Conservation (phyloP, 371 early-diverging fungal genomes). For the Mucor plumbeus region DNA sequence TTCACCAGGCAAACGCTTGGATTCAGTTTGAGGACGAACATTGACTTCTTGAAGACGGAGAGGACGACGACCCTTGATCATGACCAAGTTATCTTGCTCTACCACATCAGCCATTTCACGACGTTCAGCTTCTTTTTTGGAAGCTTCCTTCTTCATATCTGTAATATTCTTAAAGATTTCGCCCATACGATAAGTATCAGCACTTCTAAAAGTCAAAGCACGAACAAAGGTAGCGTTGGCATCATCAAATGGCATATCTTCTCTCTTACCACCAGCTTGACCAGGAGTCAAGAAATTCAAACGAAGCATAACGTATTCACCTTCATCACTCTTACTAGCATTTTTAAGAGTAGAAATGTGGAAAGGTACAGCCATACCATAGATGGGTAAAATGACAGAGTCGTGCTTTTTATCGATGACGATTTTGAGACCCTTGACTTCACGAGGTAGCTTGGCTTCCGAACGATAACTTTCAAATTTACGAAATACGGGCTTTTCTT, state of each 20-base stretch:
- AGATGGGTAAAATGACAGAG: conserved; percentile 95
- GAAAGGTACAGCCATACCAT: conserved; percentile 98
- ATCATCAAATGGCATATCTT: conserved; percentile 88
- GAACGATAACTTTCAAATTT: conserved; percentile 95
- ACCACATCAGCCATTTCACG: conserved; percentile 96
- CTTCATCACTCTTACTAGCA: conserved; percentile 95
- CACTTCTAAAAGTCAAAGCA: conserved; percentile 89
- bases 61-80: conserved; percentile 82
- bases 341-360: conserved; percentile 98
- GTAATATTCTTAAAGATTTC: conserved; percentile 85
- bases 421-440: conserved; percentile 78
- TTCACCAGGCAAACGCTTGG: conserved; percentile 90
- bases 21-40: conserved; percentile 84
- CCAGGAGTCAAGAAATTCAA: conserved; percentile 98
- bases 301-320: conserved; percentile 92
- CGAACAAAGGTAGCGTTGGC: conserved; percentile 90
- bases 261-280: conserved; percentile 90
- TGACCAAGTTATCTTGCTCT: conserved; percentile 89
- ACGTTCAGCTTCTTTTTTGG: conserved; percentile 90
- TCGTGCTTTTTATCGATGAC: conserved; percentile 90
- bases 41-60: conserved; percentile 85
- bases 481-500: conserved; percentile 75
- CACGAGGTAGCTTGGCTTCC: conserved; percentile 84
- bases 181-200: conserved; percentile 81
- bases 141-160: conserved; percentile 89